phyloP scores from a whole-genome alignment of 805 yeast genomes.

The Candida xyloterini region DNA sequence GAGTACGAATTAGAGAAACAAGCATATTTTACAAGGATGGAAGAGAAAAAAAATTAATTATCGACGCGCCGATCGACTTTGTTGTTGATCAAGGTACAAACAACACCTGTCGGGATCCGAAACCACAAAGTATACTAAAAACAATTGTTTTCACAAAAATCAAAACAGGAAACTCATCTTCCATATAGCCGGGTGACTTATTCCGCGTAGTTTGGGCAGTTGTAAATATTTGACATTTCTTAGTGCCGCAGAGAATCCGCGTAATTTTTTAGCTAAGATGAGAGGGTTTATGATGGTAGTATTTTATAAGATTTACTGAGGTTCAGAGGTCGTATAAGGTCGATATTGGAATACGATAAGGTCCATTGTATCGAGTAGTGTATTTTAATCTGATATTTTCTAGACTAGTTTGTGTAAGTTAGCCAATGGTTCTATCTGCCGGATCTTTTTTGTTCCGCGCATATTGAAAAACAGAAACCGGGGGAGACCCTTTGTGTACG shows the following conservation, averaged over 20 bases:
- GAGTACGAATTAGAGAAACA: not conserved
- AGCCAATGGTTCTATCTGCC: conserved; percentile 10
- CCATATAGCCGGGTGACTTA: not conserved
- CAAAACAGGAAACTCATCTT: too few relatives aligned
- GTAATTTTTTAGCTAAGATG: conserved; percentile 4
- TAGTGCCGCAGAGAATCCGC: conserved; percentile 5
- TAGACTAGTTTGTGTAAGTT: not conserved
- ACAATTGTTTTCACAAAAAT: too few relatives aligned
- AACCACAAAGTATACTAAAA: too few relatives aligned
- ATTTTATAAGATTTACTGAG: too few relatives aligned
- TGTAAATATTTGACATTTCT: not conserved
- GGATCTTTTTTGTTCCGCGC: conserved; percentile 9
- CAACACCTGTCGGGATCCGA: not conserved
- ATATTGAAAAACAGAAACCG: conserved; percentile 7
- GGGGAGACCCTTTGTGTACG: conserved; percentile 7
- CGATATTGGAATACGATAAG: too few relatives aligned
- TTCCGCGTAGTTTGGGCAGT: conserved; percentile 5
- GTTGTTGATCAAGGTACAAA: not conserved
- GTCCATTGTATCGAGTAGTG: too few relatives aligned
- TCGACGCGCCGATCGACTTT: conserved; percentile 11
- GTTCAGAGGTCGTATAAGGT: too few relatives aligned
- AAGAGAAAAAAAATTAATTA: not conserved
- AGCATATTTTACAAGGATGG: not conserved
- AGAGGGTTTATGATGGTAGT: too few relatives aligned
- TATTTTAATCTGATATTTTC: not conserved